Conservation (phyloP, 306 rosid species). For the Rosa persica region DNA sequence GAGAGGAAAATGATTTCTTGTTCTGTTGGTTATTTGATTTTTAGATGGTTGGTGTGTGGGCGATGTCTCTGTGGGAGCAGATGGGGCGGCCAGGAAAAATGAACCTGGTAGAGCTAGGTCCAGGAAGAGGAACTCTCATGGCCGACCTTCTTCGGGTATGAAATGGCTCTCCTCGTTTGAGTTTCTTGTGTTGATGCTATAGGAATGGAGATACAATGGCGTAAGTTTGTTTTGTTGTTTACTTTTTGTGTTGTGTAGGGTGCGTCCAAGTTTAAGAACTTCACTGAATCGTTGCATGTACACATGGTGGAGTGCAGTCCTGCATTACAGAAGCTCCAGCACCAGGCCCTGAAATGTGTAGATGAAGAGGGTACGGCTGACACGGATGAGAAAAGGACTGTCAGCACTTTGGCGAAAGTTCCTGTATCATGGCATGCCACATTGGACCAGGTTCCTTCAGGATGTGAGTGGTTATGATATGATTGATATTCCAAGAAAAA, state of each 20-base stretch:
- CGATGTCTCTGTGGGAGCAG: slow-evolving; percentile 97
- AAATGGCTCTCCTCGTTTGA: slow-evolving; percentile 3
- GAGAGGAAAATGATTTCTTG: slow-evolving; percentile 20
- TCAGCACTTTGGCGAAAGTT: slow-evolving; percentile 63
- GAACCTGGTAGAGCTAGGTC: slow-evolving; percentile 84
- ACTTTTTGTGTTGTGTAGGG: slow-evolving; percentile 51
- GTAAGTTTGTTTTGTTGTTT: slow-evolving; percentile 11
- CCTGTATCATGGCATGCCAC: slow-evolving; percentile 94
- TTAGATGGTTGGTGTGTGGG: slow-evolving; percentile 97
- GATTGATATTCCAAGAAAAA: not conserved
- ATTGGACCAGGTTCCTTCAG: slow-evolving; percentile 87
- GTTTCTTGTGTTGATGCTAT: slow-evolving; percentile 11
- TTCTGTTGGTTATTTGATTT: slow-evolving; percentile 21
- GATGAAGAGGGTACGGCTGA: slow-evolving; percentile 48
- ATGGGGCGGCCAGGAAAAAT: slow-evolving; percentile 79
- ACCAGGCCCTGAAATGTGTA: slow-evolving; percentile 64
- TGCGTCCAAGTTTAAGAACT: slow-evolving; percentile 67
- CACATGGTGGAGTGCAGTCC: slow-evolving; percentile 97
- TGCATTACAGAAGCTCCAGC: slow-evolving; percentile 75
- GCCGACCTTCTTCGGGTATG: slow-evolving; percentile 87
- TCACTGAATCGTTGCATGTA: slow-evolving; percentile 62
- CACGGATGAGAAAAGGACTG: slow-evolving; percentile 24
- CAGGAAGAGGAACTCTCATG: slow-evolving; percentile 97
- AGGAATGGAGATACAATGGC: not conserved
- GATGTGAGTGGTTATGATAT: slow-evolving; percentile 58